phyloP scores from a whole-genome alignment of 2,329 filamentous ascomycete genomes.

The Dryadomyces quercus-mongolicae region DNA sequence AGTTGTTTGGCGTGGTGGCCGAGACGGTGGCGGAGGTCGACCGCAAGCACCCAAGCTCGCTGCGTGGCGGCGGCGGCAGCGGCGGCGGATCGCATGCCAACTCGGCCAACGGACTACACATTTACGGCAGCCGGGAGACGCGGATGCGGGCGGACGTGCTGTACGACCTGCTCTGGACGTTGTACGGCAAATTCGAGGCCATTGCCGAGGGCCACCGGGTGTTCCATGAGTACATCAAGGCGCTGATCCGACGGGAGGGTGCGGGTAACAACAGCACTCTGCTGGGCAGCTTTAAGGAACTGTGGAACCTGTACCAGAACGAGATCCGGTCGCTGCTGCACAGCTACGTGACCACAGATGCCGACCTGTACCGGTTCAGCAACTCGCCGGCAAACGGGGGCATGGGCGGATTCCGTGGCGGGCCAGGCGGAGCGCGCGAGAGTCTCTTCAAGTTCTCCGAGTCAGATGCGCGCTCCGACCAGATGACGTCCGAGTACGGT shows the following conservation, averaged over 20 bases:
- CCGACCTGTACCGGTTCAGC: slow-evolving; percentile 56
- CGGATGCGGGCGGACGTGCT: slow-evolving; percentile 74
- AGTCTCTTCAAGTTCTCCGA: slow-evolving; percentile 78
- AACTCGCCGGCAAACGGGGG: slow-evolving; percentile 33
- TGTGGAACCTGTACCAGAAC: slow-evolving; percentile 97
- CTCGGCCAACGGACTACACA: slow-evolving; percentile 26
- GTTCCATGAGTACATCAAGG: slow-evolving; percentile 81
- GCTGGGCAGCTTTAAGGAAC: slow-evolving; percentile 81
- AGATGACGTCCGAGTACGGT: slow-evolving; percentile 75
- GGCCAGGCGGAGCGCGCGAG: slow-evolving; percentile 1
- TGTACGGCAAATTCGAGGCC: slow-evolving; percentile 94
- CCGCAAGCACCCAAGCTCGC: slow-evolving; percentile 75
- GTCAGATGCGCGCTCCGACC: slow-evolving; percentile 65
- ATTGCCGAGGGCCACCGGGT: slow-evolving; percentile 93
- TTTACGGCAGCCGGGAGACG: slow-evolving; percentile 57
- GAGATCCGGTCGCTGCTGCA: slow-evolving; percentile 91
- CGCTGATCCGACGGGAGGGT: slow-evolving; percentile 73
- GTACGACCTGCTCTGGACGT: slow-evolving; percentile 78
- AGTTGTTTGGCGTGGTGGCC: slow-evolving; percentile 86
- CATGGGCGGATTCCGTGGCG: background rate
- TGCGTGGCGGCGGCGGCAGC: slow-evolving; percentile 32
- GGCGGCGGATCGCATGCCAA: slow-evolving; percentile 22
- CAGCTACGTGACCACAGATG: slow-evolving; percentile 90
- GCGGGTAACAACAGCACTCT: slow-evolving; percentile 51
- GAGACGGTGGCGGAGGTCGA: slow-evolving; percentile 93